A percentile compares a stretch with the other conserved stretches of the same genome.
Evolutionary conservation across 2,329 filamentous ascomycete genomes (phyloP).

Genomic region (Paecilomyces fulvus): DNA sequence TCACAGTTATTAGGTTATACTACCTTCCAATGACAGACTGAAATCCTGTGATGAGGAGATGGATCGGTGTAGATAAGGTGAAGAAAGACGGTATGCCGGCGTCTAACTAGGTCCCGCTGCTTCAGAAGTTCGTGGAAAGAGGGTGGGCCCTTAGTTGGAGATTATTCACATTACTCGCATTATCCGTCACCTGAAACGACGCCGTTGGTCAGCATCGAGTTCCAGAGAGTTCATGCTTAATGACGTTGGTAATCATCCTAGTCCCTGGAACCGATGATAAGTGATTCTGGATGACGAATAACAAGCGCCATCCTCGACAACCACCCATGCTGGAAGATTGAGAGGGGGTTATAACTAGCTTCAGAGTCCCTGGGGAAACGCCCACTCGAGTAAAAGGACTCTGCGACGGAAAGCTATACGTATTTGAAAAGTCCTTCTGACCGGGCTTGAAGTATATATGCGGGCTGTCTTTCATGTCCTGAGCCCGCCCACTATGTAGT

Average conservation of each 20-base stretch:
- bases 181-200: neutral
- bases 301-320: neutral
- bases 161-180: neutral
- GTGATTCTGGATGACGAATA: neutral
- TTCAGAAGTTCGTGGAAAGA: neutral
- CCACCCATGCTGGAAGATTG: neutral
- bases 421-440: neutral
- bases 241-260: neutral
- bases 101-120: neutral
- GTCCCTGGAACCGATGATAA: neutral
- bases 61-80: neutral
- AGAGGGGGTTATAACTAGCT: neutral
- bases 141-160: neutral
- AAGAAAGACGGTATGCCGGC: neutral
- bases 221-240: conserved; percentile 1
- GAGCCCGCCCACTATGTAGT: neutral
- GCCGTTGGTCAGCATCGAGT: neutral
- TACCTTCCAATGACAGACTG: neutral
- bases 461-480: neutral
- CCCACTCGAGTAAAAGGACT: neutral
- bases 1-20: neutral
- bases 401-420: neutral
- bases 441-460: neutral
- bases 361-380: neutral
- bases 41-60: neutral